Percentiles rank a stretch among this genome's conserved stretches.
These are phyloP conservation scores for Herpetomonas tarakana DNA, from an alignment of 208 protist species.

Conservation along the genomic window DNA sequence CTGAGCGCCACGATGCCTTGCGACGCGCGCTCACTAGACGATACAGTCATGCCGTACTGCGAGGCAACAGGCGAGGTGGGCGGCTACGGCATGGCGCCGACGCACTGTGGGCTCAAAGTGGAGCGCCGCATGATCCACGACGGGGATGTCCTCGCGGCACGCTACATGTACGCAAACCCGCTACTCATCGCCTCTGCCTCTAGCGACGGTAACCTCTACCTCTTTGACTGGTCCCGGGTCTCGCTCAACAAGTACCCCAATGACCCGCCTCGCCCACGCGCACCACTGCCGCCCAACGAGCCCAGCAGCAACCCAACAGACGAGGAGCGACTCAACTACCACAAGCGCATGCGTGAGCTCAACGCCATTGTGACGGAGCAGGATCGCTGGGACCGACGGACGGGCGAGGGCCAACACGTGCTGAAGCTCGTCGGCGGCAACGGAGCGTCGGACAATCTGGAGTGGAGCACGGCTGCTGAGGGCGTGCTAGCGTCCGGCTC, in stretches of 20 bases:
- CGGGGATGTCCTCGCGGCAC: slow-evolving; percentile 77
- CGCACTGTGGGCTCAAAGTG: slow-evolving; percentile 50
- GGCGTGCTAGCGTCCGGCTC: slow-evolving; percentile 68
- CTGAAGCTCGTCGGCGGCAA: slow-evolving; percentile 57
- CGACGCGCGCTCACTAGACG: slow-evolving; percentile 40
- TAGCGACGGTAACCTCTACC: slow-evolving; percentile 75
- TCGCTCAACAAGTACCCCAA: slow-evolving; percentile 86
- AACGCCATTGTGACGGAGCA: slow-evolving; percentile 73
- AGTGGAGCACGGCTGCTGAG: slow-evolving; percentile 68
- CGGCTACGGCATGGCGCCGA: slow-evolving; percentile 85
- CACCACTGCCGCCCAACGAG: slow-evolving; percentile 86
- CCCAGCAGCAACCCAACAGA: slow-evolving; percentile 60
- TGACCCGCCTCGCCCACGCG: slow-evolving; percentile 80
- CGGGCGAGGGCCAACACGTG: slow-evolving; percentile 80
- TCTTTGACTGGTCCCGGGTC: slow-evolving; percentile 90
- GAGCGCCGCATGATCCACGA: slow-evolving; percentile 86
- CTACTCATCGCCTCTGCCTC: slow-evolving; percentile 76
- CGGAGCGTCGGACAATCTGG: slow-evolving; percentile 60
- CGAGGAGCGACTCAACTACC: slow-evolving; percentile 73
- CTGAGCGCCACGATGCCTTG: slow-evolving; percentile 62
- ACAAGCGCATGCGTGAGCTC: slow-evolving; percentile 75
- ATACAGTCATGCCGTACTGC: slow-evolving; percentile 44
- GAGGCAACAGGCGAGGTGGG: slow-evolving; percentile 89
- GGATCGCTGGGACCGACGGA: slow-evolving; percentile 77
- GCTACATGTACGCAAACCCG: slow-evolving; percentile 86